Evolutionary conservation across 73 alveolate genomes (phyloP), one percentile per base, ranked within the genome.

Genomic region (Paraurostyla sp.): DNA sequence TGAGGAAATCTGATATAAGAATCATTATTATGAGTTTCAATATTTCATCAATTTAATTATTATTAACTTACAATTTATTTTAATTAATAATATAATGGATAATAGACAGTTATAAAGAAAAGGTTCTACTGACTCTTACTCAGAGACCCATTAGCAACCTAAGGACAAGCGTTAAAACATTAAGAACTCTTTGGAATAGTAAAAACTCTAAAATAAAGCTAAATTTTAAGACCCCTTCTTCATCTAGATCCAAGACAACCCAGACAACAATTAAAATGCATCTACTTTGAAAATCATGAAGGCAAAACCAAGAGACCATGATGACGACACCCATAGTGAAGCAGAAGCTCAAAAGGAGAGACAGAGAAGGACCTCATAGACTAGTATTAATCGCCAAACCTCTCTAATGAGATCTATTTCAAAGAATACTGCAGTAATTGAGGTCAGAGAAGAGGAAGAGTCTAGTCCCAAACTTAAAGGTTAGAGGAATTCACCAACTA

Each of bases 371-470:
- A 59, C 11, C 32, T n/a, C n/a, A n/a, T n/a, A n/a, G n/a, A n/a
- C n/a, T n/a, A n/a, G n/a, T n/a, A n/a, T n/a, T n/a, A n/a, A n/a
- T n/a, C n/a, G n/a, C n/a, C n/a, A n/a, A n/a, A n/a, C n/a, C n/a
- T n/a, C n/a, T n/a, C n/a, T n/a, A n/a, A n/a, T n/a, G n/a, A n/a
- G n/a, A n/a, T n/a, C n/a, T n/a, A n/a, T n/a, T n/a, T n/a, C n/a
- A n/a, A n/a, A n/a, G n/a, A n/a, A n/a, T n/a, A n/a, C n/a, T n/a
- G 59, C 38, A 0, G 86, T 73, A 23, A 36, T 22, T 22, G 89
- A 50, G 40, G 89, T 78, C 22, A 78, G 46, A 40, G 89, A 78
- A 33, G 89, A 54, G 30, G 86, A 73, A 11, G 86, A 73, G 27
- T 73, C 43, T 25, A 48, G 71, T 49, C 86, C 86, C 3, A 48